Conservation (phyloP, 345 rosid species). For the Hibiscus tridactylites region DNA sequence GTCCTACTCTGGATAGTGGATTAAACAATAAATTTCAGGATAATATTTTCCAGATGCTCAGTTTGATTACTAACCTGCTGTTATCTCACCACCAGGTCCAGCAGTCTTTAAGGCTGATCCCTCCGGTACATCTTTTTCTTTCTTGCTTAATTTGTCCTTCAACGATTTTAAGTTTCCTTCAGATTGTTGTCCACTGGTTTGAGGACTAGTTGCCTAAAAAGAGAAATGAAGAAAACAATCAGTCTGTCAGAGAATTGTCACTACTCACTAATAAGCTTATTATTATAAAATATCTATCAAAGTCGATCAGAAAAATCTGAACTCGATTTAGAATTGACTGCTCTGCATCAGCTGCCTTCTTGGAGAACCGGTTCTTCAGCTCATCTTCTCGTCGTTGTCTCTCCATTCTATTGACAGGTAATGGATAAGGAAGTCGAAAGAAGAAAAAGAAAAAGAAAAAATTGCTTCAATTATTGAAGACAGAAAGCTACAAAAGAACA, state of each 20-base stretch:
- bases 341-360: slow-evolving; percentile 52
- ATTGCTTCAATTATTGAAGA: not conserved
- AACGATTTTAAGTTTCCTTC: slow-evolving; percentile 81
- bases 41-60: not conserved
- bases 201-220: slow-evolving; percentile 86
- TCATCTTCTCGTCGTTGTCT: slow-evolving; percentile 98
- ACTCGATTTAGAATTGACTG: slow-evolving; percentile 78
- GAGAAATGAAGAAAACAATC: not conserved
- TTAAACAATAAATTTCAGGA: not conserved
- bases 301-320: slow-evolving; percentile 15
- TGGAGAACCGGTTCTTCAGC: slow-evolving; percentile 51
- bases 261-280: not conserved
- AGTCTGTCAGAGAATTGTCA: not conserved
- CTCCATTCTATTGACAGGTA: slow-evolving; percentile 59
- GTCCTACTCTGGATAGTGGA: not conserved
- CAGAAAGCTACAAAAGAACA: not conserved
- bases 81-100: slow-evolving; percentile 89
- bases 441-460: not conserved
- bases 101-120: slow-evolving; percentile 80
- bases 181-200: slow-evolving; percentile 49
- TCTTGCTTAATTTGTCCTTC: slow-evolving; percentile 65
- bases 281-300: not conserved
- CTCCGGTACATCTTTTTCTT: slow-evolving; percentile 73
- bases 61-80: slow-evolving; percentile 59
- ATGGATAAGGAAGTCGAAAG: not conserved